Evolutionary conservation across 2,329 filamentous ascomycete genomes (phyloP), one percentile per base, ranked within the genome.

Genomic region (Aspergillus tamarii): DNA sequence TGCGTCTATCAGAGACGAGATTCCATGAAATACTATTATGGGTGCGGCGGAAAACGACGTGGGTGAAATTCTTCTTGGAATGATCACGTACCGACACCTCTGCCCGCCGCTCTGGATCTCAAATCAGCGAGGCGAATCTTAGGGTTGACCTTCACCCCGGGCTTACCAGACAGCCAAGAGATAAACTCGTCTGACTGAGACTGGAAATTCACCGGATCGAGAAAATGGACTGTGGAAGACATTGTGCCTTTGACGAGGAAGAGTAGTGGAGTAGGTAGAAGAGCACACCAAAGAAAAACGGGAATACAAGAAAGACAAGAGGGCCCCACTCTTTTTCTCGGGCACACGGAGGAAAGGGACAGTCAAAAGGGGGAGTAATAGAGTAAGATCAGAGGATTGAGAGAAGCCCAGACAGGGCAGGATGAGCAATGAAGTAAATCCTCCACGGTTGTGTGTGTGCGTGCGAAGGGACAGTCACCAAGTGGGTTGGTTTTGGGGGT

Each of bases 111-210:
- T 66, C 78, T 77, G 59, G 78, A 75, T 72, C 87, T 82, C 62
- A 90, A 74, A 77, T 90, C 88, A 57, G 81, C 81, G 32, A 91
- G 73, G 65, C 79, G 73, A 66, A 90, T 85, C 69, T 88, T 89
- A 41, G 82, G 75, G 68, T 81, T 89, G 66, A 89, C 79, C 39
- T 78, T 80, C 56, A 87, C 84, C 46, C 85, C 84, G 34, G 80
- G 78, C 50, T 79, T 78, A 50, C 77, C 74, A 46, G 75, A 71
- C 43, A 91, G 82, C 88, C 88, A 91, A 61, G 78, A 70, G 65
- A 87, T 69, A 70, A 90, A 90, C 11, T 74, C 75, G 62, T 80
- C 77, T 48, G 83, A 85, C 70, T 79, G 78, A 65, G 73, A 70
- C 67, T 83, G 74, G 67, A 84, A 84, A 64, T 75, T 72, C 64